These are phyloP conservation scores for Nyctanthes arbortristis DNA, from an alignment of 257 asterid genomes.

Conservation along the genomic window DNA sequence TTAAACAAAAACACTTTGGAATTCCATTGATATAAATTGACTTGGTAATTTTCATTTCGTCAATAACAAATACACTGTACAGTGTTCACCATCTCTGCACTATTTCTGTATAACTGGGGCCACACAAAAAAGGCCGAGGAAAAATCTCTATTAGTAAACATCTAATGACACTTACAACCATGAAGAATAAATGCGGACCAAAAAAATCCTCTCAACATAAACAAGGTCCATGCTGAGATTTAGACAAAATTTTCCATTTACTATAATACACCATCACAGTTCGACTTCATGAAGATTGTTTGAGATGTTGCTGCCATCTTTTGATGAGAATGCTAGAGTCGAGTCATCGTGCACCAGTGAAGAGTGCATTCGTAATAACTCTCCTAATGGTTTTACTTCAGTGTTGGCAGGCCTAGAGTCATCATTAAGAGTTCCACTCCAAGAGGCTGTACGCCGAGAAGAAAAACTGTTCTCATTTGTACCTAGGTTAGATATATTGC, in stretches of 20 bases:
- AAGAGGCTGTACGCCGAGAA: constrained; percentile 46
- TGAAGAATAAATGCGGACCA: no score
- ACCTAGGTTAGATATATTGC: constrained; percentile 31
- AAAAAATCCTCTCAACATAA: no score
- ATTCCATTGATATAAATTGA: no score
- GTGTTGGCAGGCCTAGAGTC: constrained; percentile 18
- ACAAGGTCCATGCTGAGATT: no score
- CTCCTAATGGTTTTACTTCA: constrained; percentile 52
- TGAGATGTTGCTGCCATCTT: constrained; percentile 29
- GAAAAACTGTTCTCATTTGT: constrained; percentile 15
- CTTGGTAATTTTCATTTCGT: no score
- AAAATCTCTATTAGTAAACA: no score
- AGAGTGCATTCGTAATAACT: constrained; percentile 47
- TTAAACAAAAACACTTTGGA: no score
- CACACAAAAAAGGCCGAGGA: no score
- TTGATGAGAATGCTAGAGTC: constrained; percentile 28
- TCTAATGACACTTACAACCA: no score
- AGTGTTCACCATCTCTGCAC: no score
- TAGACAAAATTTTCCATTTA: constrained; percentile 35
- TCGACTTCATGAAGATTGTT: constrained; percentile 53
- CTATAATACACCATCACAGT: constrained; percentile 32
- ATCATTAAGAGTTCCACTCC: constrained; percentile 46
- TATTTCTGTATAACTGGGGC: no score
- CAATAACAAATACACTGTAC: no score
- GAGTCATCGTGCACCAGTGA: constrained; percentile 39